Conservation (phyloP, 1,284 basidiomycete genomes). For the Ustilago loliicola region DNA sequence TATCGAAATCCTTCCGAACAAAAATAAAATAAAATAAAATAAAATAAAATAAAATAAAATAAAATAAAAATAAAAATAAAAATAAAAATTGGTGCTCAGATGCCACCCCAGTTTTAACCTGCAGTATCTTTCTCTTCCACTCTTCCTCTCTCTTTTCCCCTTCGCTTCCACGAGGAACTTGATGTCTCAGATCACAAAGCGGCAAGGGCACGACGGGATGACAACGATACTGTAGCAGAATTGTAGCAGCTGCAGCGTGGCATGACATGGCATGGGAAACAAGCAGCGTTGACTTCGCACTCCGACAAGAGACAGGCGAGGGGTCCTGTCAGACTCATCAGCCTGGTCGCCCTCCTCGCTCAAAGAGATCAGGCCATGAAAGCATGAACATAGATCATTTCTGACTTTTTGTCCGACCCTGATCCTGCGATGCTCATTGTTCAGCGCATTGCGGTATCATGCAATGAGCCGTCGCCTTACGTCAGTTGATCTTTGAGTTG, state of each 20-base stretch:
- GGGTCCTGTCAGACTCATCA: constrained; percentile 1
- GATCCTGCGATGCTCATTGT: neutral
- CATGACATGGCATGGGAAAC: neutral
- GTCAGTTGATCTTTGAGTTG: neutral
- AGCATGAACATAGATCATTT: constrained; percentile 13
- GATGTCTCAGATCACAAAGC: neutral
- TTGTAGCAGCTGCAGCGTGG: neutral
- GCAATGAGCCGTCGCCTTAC: neutral
- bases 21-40: neutral
- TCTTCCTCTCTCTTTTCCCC: neutral
- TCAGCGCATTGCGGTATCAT: neutral
- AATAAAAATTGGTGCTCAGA: neutral
- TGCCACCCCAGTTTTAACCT: constrained; percentile 7
- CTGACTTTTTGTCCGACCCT: no score
- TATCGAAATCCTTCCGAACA: neutral
- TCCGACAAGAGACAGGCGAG: neutral
- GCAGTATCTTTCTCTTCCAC: no score
- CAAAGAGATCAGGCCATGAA: constrained; percentile 1
- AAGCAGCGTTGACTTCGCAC: neutral
- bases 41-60: neutral
- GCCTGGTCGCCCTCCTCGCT: neutral
- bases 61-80: neutral
- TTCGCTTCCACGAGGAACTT: neutral
- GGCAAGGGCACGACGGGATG: neutral
- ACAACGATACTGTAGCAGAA: neutral